Evolutionary conservation across 768 basidiomycete species (phyloP).

Genomic region (Lactarius evosmus): DNA sequence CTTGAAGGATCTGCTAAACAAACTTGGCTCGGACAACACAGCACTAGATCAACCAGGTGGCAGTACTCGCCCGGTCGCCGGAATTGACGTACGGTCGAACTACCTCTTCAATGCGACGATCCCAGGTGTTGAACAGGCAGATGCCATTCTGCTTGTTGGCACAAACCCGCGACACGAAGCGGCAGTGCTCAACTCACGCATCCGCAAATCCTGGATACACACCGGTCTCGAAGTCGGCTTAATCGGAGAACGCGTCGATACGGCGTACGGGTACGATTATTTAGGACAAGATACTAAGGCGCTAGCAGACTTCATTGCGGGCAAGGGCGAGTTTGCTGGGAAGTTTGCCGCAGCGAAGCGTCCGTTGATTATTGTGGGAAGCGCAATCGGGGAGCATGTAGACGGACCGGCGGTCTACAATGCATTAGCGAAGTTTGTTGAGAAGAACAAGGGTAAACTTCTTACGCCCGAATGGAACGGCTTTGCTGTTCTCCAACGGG

Average conservation of each 20-base stretch:
- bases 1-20: slow-evolving; percentile 90
- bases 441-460: slow-evolving; percentile 69
- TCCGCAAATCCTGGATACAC: slow-evolving; percentile 92
- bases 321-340: slow-evolving; percentile 74
- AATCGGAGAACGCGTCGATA: slow-evolving; percentile 88
- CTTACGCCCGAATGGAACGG: slow-evolving; percentile 94
- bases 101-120: slow-evolving; percentile 96
- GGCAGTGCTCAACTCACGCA: slow-evolving; percentile 93
- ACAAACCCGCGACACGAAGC: slow-evolving; percentile 98
- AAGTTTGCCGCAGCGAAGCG: slow-evolving; percentile 88
- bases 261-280: slow-evolving; percentile 90
- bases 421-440: slow-evolving; percentile 73
- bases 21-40: slow-evolving; percentile 92
- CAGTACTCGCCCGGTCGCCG: slow-evolving; percentile 63
- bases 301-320: slow-evolving; percentile 70
- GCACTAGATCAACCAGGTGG: slow-evolving; percentile 73
- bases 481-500: slow-evolving; percentile 88
- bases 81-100: slow-evolving; percentile 90
- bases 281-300: slow-evolving; percentile 75
- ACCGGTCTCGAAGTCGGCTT: slow-evolving; percentile 82
- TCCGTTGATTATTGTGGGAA: slow-evolving; percentile 92
- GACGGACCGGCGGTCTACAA: slow-evolving; percentile 80
- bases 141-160: slow-evolving; percentile 89
- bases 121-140: slow-evolving; percentile 85
- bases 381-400: slow-evolving; percentile 77